These are phyloP conservation scores for Barnettozyma siamensis DNA, from an alignment of 805 yeast species.

Conservation along the genomic window DNA sequence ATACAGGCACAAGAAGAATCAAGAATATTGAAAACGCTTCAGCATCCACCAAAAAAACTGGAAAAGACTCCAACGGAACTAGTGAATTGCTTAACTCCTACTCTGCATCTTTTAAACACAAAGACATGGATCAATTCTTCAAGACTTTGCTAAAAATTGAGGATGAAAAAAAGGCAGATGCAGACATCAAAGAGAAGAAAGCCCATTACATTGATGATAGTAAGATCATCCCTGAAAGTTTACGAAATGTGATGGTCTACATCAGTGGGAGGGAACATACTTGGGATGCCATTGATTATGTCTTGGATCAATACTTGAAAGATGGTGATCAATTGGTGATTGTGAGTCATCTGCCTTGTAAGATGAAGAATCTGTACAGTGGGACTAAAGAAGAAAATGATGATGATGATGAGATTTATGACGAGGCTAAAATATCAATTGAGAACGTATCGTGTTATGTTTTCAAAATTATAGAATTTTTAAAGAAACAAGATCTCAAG, in stretches of 20 bases:
- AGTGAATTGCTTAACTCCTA: conserved; percentile 15
- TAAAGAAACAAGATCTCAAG: conserved; percentile 12
- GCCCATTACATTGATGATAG: background rate
- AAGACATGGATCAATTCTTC: conserved; percentile 13
- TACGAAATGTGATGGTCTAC: conserved; percentile 20
- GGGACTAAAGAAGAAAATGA: conserved; percentile 7
- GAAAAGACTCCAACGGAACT: background rate
- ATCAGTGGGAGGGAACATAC: conserved; percentile 57
- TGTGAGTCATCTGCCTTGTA: conserved; percentile 17
- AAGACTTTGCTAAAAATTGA: conserved; percentile 1
- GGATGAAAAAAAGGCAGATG: background rate
- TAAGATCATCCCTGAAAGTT: conserved; percentile 12
- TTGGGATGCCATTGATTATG: conserved; percentile 23
- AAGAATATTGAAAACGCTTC: conserved; percentile 20
- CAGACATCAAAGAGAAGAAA: background rate
- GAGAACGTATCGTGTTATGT: conserved; percentile 14
- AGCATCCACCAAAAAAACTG: conserved; percentile 8
- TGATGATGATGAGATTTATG: conserved; percentile 13
- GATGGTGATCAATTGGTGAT: conserved; percentile 24
- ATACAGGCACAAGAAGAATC: conserved; percentile 6
- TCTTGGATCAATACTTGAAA: conserved; percentile 14
- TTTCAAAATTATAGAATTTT: conserved; percentile 10
- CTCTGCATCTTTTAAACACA: conserved; percentile 17
- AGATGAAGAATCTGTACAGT: conserved; percentile 3
- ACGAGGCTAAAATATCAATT: conserved; percentile 12